A percentile compares a stretch with the other conserved stretches of the same genome.
Evolutionary conservation across 2,329 filamentous ascomycete species (phyloP).

Genomic region (Cladorrhinum sp.): DNA sequence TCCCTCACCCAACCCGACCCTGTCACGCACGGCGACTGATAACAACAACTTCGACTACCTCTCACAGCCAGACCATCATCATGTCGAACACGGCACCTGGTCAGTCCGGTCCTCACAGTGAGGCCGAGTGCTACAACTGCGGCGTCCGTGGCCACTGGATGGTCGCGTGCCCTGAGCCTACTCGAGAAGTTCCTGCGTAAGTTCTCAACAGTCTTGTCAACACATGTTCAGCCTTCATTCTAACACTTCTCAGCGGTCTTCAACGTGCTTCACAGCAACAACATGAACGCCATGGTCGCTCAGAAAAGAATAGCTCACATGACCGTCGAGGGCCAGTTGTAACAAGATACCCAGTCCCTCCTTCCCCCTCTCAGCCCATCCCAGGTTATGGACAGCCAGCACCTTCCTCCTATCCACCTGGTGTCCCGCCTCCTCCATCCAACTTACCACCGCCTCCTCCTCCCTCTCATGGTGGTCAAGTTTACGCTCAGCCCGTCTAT

Average conservation of each 20-base stretch:
- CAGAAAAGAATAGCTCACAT: slow-evolving; percentile 20
- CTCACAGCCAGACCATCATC: neutral
- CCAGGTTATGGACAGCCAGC: neutral
- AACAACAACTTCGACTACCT: neutral
- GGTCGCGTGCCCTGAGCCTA: slow-evolving; percentile 51
- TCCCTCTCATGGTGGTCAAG: slow-evolving; percentile 1
- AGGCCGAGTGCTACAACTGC: slow-evolving; percentile 53
- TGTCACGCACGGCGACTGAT: neutral
- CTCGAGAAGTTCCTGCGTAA: slow-evolving; percentile 49
- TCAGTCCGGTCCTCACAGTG: slow-evolving; percentile 28
- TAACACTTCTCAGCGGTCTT: slow-evolving; percentile 23
- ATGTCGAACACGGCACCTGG: slow-evolving; percentile 30
- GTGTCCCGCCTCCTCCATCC: slow-evolving; percentile 17
- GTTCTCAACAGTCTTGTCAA: slow-evolving; percentile 30
- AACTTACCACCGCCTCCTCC: neutral
- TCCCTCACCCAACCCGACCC: neutral
- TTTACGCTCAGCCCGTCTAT: slow-evolving; percentile 20
- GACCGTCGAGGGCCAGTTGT: slow-evolving; percentile 37
- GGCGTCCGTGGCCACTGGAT: slow-evolving; percentile 50
- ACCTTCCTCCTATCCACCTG: slow-evolving; percentile 9
- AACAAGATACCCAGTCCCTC: slow-evolving; percentile 37
- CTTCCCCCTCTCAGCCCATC: slow-evolving; percentile 19
- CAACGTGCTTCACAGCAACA: slow-evolving; percentile 24
- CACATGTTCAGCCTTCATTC: slow-evolving; percentile 7
- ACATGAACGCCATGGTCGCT: slow-evolving; percentile 19